Base-by-base conservation (phyloP, 305 asterid genomes). In the Withania somnifera region DNA sequence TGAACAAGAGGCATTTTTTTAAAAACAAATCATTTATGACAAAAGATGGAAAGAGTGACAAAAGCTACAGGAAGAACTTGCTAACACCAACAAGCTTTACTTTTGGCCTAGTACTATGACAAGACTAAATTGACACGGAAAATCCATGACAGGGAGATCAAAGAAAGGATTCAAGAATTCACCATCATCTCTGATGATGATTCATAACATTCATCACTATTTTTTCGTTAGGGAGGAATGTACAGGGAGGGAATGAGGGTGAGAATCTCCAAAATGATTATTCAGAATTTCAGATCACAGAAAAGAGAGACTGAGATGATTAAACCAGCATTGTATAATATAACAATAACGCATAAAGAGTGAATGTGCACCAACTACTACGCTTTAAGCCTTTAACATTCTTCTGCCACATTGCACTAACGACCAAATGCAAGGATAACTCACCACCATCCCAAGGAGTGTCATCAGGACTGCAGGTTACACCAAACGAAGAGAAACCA, bases 371-470 rank as follows among this genome's bases (percentile, higher is more conserved):
- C 61, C 79, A 28, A 75, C 79, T 24, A 75, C 79, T 50, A 47
- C 0, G 79, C 79, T 47, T 75, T 67, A 67, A 36, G 52, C 76
- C 76, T 28, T 28, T 40, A 75, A 75, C 79, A 75, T 75, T 75
- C 61, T 50, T 75, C 79, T 50, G 61, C 79, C 61, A 50, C 38
- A 50, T 45, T 50, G 79, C 79, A 75, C 26, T 47, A 75, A 75
- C 6, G 38, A 75, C 79, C 61, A 54, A 75, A 75, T 50, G 69
- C 54, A 50, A 85, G 88, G 83, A 82, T 73, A 87, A 86, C 94
- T 88, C 80, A 90, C 97, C 97, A 85, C 93, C 97, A 84, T 92
- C 97, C 97, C 97, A 92, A 38, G 94, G 94, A 67, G 97, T 92
- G 83, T 92, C 97, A 86, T 92, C 97, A 86, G 94, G 97, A 82